A percentile compares a stretch with the other conserved stretches of the same genome.
Evolutionary conservation across 2,329 filamentous ascomycete species (phyloP).

Genomic region (Verruconis gallopava): DNA sequence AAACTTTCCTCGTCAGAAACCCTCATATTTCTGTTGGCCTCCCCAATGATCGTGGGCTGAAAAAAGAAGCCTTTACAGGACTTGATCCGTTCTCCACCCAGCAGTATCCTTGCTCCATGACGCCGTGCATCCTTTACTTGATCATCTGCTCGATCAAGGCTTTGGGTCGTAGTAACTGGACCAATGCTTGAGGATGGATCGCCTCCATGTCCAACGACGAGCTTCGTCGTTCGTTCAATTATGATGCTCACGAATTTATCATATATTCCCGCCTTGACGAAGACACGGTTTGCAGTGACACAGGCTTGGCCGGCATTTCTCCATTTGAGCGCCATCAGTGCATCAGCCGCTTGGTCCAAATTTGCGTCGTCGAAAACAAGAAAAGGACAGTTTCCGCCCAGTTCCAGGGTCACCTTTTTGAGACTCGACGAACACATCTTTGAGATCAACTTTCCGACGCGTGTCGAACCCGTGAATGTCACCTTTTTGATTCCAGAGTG

Average conservation of each 20-base stretch:
- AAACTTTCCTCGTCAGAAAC: constrained; percentile 49
- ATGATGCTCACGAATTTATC: constrained; percentile 46
- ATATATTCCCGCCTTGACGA: constrained; percentile 50
- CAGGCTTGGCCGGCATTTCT: constrained; percentile 52
- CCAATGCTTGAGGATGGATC: constrained; percentile 46
- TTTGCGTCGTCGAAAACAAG: constrained; percentile 53
- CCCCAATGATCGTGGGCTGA: constrained; percentile 51
- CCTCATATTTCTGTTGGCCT: constrained; percentile 45
- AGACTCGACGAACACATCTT: constrained; percentile 45
- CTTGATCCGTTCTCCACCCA: constrained; percentile 43
- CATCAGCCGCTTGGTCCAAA: constrained; percentile 41
- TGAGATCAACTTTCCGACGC: constrained; percentile 50
- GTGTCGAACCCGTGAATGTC: constrained; percentile 47
- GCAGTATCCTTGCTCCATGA: constrained; percentile 47
- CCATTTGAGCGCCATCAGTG: constrained; percentile 40
- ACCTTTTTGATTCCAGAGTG: constrained; percentile 49
- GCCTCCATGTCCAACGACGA: constrained; percentile 50
- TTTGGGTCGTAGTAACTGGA: constrained; percentile 43
- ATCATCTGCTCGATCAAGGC: constrained; percentile 41
- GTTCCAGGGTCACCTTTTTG: constrained; percentile 52
- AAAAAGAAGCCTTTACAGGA: constrained; percentile 51
- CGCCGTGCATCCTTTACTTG: constrained; percentile 53
- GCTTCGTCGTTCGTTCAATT: constrained; percentile 37
- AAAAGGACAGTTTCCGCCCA: constrained; percentile 53
- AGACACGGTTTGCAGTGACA: constrained; percentile 52